Conservation (phyloP, 257 asterid species). For the Jacaranda mimosifolia region DNA sequence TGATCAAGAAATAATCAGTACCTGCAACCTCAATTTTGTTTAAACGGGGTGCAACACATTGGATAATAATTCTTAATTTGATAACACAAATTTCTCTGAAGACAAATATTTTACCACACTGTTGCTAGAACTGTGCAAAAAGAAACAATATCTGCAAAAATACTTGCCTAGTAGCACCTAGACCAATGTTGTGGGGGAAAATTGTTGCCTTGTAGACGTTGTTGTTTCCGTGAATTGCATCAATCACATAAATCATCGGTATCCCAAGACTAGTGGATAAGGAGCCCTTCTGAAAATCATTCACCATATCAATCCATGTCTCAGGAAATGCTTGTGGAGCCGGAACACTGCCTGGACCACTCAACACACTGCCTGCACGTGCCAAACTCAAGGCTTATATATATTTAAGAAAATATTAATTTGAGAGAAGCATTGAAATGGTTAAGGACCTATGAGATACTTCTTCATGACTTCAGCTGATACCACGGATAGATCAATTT, state of each 20-base stretch:
- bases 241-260: slow-evolving; percentile 63
- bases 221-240: slow-evolving; percentile 61
- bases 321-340: slow-evolving; percentile 48
- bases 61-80: neutral
- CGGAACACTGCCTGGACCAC: slow-evolving; percentile 79
- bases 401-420: neutral
- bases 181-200: slow-evolving; percentile 45
- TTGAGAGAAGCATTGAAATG: neutral
- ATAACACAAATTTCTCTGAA: neutral
- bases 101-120: no score
- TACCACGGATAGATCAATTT: slow-evolving; percentile 63
- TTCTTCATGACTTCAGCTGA: slow-evolving; percentile 57
- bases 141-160: neutral
- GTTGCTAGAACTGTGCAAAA: no score
- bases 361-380: slow-evolving; percentile 69
- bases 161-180: slow-evolving; percentile 46
- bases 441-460: slow-evolving; percentile 51
- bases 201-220: slow-evolving; percentile 39
- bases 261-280: slow-evolving; percentile 56
- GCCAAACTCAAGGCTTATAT: no score
- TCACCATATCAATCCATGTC: slow-evolving; percentile 60
- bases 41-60: neutral
- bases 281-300: slow-evolving; percentile 49
- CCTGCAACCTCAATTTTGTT: neutral
- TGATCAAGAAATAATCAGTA: neutral